Percentiles rank a stretch among this genome's conserved stretches.
phyloP scores from a whole-genome alignment of 345 rosid genomes.

The Euclidium syriacum region DNA sequence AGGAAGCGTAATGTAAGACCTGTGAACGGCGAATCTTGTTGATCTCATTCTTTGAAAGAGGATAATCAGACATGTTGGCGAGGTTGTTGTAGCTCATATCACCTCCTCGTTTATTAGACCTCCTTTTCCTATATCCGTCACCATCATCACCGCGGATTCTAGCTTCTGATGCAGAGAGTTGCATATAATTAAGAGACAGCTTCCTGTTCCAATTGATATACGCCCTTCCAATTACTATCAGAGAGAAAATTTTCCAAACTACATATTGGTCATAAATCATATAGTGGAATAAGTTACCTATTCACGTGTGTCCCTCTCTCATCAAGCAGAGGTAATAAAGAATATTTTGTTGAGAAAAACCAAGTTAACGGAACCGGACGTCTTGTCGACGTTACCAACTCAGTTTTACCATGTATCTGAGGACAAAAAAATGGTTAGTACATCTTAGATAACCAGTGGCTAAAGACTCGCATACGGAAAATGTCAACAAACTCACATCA shows the following conservation, averaged over 20 bases:
- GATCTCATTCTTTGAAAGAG: slow-evolving; percentile 79
- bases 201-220: slow-evolving; percentile 52
- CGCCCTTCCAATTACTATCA: slow-evolving; percentile 6
- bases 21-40: slow-evolving; percentile 75
- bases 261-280: not conserved
- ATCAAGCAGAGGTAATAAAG: slow-evolving; percentile 74
- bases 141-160: slow-evolving; percentile 50
- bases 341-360: slow-evolving; percentile 78
- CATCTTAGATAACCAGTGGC: slow-evolving; percentile 12
- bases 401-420: slow-evolving; percentile 90
- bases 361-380: slow-evolving; percentile 97
- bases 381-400: slow-evolving; percentile 74
- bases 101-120: slow-evolving; percentile 48
- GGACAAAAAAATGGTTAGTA: slow-evolving; percentile 25
- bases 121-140: slow-evolving; percentile 56
- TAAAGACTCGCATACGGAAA: not conserved
- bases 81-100: slow-evolving; percentile 31
- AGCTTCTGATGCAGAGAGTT: slow-evolving; percentile 54
- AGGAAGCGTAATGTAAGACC: slow-evolving; percentile 33
- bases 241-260: not conserved
- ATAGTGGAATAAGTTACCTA: slow-evolving; percentile 42
- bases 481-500: slow-evolving; percentile 47
- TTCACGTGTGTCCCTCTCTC: slow-evolving; percentile 76
- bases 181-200: slow-evolving; percentile 74
- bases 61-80: slow-evolving; percentile 39